phyloP scores from a whole-genome alignment of 805 yeast species.

The Blastobotrys americana region DNA sequence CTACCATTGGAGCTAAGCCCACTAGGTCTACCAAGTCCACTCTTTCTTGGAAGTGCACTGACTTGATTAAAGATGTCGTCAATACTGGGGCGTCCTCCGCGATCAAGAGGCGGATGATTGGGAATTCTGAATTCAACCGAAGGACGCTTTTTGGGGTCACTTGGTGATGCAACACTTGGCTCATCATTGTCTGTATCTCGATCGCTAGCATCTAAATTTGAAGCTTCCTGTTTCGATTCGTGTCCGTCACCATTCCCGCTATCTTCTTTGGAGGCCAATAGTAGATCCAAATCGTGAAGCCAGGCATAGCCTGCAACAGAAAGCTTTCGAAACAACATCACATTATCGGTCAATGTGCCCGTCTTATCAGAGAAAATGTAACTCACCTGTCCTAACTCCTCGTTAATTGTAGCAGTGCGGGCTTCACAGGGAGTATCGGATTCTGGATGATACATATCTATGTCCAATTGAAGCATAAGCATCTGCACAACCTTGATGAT shows the following conservation, averaged over 20 bases:
- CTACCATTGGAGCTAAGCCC: neutral
- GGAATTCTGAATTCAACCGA: neutral
- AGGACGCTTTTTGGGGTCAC: neutral
- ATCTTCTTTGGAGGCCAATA: constrained; percentile 30
- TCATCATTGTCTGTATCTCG: neutral
- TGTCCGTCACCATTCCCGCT: constrained; percentile 14
- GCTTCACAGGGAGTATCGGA: constrained; percentile 91
- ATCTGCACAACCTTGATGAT: constrained; percentile 86
- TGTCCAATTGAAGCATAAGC: constrained; percentile 74
- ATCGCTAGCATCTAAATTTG: neutral
- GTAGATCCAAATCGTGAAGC: constrained; percentile 66
- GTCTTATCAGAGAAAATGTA: constrained; percentile 94
- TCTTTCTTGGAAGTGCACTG: constrained; percentile 21
- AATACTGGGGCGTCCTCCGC: constrained; percentile 14
- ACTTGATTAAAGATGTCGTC: constrained; percentile 21
- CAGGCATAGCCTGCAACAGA: constrained; percentile 85
- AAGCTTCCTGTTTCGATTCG: neutral
- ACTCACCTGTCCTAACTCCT: constrained; percentile 94
- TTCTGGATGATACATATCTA: constrained; percentile 85
- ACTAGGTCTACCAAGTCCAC: constrained; percentile 5
- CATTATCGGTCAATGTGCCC: constrained; percentile 91
- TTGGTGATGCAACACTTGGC: neutral
- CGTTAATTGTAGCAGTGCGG: constrained; percentile 89
- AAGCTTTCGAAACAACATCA: constrained; percentile 86
- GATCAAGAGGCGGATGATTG: neutral